Base-by-base conservation (phyloP, 2,329 filamentous ascomycete species). In the Cladobotryum mycophilum region DNA sequence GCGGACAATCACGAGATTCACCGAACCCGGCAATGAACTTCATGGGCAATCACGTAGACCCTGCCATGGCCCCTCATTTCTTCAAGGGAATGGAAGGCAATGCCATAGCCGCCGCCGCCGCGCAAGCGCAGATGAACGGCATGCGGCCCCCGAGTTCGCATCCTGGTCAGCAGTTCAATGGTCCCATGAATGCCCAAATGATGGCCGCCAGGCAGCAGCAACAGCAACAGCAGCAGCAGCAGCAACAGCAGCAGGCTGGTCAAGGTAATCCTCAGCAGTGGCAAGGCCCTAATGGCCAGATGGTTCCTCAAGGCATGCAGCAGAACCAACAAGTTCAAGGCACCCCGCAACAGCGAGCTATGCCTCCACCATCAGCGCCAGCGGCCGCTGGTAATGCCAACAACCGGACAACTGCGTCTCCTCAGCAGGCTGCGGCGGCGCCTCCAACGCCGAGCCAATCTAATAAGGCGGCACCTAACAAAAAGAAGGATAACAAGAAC, bases 391-490 rank as follows among this genome's bases (percentile, higher is more conserved):
- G 54, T 20, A 72, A 76, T 57, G 72, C 75, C 49, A 79, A 80
- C 59, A 77, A 74, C 55, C 73, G 78, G 49, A 76, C 72, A 40
- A 78, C 81, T 13, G 79, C 79, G 12, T 84, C 82, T 15, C 83
- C 82, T 20, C 82, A 84, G 59, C 78, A 80, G 58, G 78, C 77
- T 55, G 81, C 77, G 53, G 78, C 81, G 6, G 85, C 85, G 35
- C 88, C 88, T 1, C 88, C 88, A 1, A 93, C 88, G 4, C 88
- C 88, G 1, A 84, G 81, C 47, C 86, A 89, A 63, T 67, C 74
- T 2, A 85, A 83, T 63, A 92, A 92, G 73, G 69, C 85, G 4
- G 83, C 81, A 34, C 85, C 86, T 1, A 90, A 41, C 12, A 36
- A 89, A 68, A 92, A 92, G 78, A 88, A 89, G 73, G 81, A 83